These are phyloP conservation scores for Trichoderma gamsii DNA, from an alignment of 495 filamentous ascomycete genomes.

Conservation along the genomic window DNA sequence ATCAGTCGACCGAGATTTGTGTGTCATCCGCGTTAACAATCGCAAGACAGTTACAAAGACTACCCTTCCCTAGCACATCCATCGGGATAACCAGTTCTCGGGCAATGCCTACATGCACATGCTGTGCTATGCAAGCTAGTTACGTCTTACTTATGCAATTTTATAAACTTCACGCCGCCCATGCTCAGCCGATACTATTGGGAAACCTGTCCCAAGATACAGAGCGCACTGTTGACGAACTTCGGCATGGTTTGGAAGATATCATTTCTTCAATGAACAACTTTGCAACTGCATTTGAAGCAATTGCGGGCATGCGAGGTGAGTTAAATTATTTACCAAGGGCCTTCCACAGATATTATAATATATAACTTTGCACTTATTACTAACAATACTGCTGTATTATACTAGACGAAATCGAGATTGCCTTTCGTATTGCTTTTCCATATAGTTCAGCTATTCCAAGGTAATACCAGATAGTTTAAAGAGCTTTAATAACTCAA, in stretches of 20 bases:
- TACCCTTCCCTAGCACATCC: background rate
- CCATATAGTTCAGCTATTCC: too few relatives aligned
- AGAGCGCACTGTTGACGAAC: background rate
- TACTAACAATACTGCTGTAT: too few relatives aligned
- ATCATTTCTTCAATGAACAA: background rate
- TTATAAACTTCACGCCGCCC: background rate
- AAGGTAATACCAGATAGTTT: slow-evolving; percentile 4
- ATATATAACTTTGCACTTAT: too few relatives aligned
- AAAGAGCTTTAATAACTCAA: too few relatives aligned
- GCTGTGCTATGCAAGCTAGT: background rate
- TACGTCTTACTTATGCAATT: background rate
- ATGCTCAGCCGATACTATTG: background rate
- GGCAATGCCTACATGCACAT: background rate
- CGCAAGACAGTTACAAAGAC: background rate
- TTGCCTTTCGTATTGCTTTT: too few relatives aligned
- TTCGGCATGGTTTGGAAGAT: background rate
- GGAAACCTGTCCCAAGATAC: background rate
- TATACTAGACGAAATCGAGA: too few relatives aligned
- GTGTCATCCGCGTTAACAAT: background rate
- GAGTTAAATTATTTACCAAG: background rate
- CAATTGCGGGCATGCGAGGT: background rate
- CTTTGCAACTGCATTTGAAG: background rate
- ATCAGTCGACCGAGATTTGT: background rate
- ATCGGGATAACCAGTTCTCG: background rate
- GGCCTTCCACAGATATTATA: too few relatives aligned